Percentiles rank a stretch among this genome's conserved stretches.
Conservation (phyloP, 257 asterid genomes). For the Apocynum venetum region DNA sequence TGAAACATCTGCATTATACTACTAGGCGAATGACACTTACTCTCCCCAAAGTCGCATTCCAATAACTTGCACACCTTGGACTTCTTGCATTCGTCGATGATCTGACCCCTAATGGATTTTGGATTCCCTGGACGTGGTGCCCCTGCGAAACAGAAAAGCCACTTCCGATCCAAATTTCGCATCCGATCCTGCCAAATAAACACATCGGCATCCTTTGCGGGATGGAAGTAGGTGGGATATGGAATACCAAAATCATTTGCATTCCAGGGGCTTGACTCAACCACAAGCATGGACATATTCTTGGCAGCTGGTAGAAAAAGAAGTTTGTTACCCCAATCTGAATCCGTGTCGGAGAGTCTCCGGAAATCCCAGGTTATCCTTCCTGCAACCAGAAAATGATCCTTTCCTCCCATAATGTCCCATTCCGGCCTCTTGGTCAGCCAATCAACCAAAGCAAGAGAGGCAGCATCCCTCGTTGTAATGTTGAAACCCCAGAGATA, state of each 20-base stretch:
- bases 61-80: slow-evolving; percentile 51
- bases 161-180: slow-evolving; percentile 53
- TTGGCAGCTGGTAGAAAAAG: slow-evolving; percentile 63
- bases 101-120: slow-evolving; percentile 68
- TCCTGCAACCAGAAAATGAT: slow-evolving; percentile 86
- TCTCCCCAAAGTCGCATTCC: slow-evolving; percentile 71
- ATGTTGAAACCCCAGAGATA: slow-evolving; percentile 77
- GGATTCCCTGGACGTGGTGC: slow-evolving; percentile 70
- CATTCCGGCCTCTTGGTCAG: slow-evolving; percentile 67
- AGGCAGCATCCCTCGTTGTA: slow-evolving; percentile 66
- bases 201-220: slow-evolving; percentile 61
- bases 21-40: slow-evolving; percentile 81
- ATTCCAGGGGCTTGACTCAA: slow-evolving; percentile 89
- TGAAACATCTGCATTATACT: slow-evolving; percentile 86
- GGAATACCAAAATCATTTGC: slow-evolving; percentile 79
- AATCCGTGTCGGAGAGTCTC: slow-evolving; percentile 47
- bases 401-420: slow-evolving; percentile 84
- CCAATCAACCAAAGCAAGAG: slow-evolving; percentile 80
- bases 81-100: slow-evolving; percentile 65
- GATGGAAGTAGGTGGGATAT: slow-evolving; percentile 86
- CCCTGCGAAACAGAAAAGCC: slow-evolving; percentile 89
- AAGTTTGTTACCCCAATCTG: slow-evolving; percentile 89
- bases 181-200: slow-evolving; percentile 69
- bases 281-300: slow-evolving; percentile 86
- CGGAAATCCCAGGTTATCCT: slow-evolving; percentile 94